Base-by-base conservation (phyloP, 2,329 filamentous ascomycete species). In the Leptodontidium sp. region DNA sequence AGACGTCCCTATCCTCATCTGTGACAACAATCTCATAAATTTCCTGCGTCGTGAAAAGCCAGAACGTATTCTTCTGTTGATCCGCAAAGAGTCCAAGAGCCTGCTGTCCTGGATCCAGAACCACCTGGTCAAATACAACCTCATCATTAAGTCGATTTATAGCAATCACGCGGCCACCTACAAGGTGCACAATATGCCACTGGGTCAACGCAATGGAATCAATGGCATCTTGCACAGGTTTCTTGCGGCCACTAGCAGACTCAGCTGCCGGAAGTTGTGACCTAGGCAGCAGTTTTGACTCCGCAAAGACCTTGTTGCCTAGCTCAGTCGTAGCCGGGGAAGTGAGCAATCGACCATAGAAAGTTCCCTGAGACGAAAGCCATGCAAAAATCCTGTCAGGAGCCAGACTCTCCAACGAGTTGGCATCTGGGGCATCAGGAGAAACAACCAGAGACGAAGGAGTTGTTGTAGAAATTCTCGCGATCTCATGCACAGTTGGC, bases 11-110 rank as follows among this genome's bases (percentile, higher is more conserved):
- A 74, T 94, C 93, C 79, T 99, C 96, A 66, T 98, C 93, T 55
- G 90, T 91, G 14, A 95, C 91, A 14, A 96, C 92, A 68, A 99
- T 91, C 81, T 99, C 96, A 74, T 94, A 98, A 62, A 99, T 97
- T 76, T 97, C 94, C 67, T 93, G 87, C 0, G 88, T 87, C 0
- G 95, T 98, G 77, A 98, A 97, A 1, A 99, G 86, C 96, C 97
- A 99, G 78, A 95, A 98, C 0, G 96, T 99, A 77, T 95, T 97
- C 83, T 98, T 97, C 79, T 96, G 95, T 70, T 92, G 87, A 79
- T 99, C 96, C 9, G 95, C 90, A 62, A 94, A 91, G 21, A 99
- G 86, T 0, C 93, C 94, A n/a, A 99, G 83, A 4, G 91, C 89
- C 75, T 86, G 90, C 75, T 97, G 92, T 0, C 91, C 92, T 4